Evolutionary conservation across 1,284 basidiomycete species (phyloP).

Genomic region (Cryptococcus hybrid): DNA sequence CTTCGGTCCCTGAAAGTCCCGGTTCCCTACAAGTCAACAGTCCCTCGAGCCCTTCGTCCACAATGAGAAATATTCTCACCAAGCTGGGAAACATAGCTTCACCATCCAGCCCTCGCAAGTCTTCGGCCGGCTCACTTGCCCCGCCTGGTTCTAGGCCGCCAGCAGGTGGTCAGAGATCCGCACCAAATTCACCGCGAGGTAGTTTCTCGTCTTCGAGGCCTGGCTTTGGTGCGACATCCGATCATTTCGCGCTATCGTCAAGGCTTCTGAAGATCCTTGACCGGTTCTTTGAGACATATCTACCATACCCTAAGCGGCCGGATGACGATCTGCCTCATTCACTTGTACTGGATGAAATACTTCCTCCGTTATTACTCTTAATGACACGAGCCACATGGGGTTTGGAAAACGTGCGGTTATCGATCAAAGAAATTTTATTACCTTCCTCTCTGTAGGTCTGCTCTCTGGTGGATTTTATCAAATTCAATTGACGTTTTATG

Average conservation of each 20-base stretch:
- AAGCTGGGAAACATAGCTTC: conserved; percentile 20
- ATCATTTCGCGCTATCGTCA: conserved; percentile 21
- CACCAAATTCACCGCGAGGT: conserved; percentile 6
- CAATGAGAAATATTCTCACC: conserved; percentile 18
- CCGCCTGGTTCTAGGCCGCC: conserved; percentile 8
- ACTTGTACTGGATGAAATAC: conserved; percentile 65
- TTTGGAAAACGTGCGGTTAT: conserved; percentile 58
- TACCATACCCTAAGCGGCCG: conserved; percentile 24
- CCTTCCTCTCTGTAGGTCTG: conserved; percentile 62
- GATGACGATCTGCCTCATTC: conserved; percentile 26
- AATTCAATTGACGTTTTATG: neutral
- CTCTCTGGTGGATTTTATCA: neutral
- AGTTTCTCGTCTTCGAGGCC: conserved; percentile 7
- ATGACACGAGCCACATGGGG: conserved; percentile 66
- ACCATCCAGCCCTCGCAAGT: conserved; percentile 1
- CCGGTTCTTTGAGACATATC: conserved; percentile 23
- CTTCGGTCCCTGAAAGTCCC: conserved; percentile 21
- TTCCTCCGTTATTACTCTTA: conserved; percentile 71
- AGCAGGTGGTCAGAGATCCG: neutral
- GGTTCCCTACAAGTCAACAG: neutral
- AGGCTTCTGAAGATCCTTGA: conserved; percentile 28
- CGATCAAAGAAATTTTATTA: conserved; percentile 64
- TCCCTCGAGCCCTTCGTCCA: neutral
- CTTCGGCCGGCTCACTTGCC: conserved; percentile 8
- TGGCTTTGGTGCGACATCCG: conserved; percentile 1